Conservation (phyloP, 169 alveolate genomes). For the Eimeria nieschulzi region DNA sequence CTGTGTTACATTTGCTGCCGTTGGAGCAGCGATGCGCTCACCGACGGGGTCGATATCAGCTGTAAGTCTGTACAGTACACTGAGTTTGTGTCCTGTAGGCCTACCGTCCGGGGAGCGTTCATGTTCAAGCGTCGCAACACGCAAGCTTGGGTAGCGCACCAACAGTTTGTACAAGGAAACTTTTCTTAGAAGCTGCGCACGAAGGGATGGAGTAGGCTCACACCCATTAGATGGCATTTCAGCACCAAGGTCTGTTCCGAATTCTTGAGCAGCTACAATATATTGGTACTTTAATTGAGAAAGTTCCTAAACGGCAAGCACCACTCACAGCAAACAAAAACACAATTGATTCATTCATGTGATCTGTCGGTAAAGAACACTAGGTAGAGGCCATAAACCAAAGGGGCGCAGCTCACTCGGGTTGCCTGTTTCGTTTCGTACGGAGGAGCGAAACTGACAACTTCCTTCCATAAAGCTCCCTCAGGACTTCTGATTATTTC, state of each 20-base stretch:
- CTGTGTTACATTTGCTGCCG: not conserved
- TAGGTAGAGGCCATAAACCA: not conserved
- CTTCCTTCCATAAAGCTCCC: slow-evolving; percentile 68
- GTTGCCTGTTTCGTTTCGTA: slow-evolving; percentile 64
- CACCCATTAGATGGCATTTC: slow-evolving; percentile 48
- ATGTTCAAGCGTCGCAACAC: slow-evolving; percentile 69
- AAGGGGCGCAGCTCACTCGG: slow-evolving; percentile 20
- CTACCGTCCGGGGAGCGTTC: slow-evolving; percentile 63
- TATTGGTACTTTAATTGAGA: slow-evolving; percentile 71
- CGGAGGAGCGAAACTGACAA: slow-evolving; percentile 48
- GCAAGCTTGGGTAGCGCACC: slow-evolving; percentile 73
- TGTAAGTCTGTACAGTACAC: slow-evolving; percentile 69
- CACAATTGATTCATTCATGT: not conserved
- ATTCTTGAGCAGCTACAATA: slow-evolving; percentile 73
- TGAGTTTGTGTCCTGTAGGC: slow-evolving; percentile 73
- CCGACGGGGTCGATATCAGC: slow-evolving; percentile 62
- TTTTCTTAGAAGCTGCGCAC: slow-evolving; percentile 52
- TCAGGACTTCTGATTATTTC: slow-evolving; percentile 58
- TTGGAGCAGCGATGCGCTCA: slow-evolving; percentile 42
- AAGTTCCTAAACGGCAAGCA: slow-evolving; percentile 35
- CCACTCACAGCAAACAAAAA: not conserved
- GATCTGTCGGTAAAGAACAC: too few species aligned
- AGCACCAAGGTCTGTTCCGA: slow-evolving; percentile 63
- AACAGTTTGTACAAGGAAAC: slow-evolving; percentile 56
- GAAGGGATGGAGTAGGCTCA: slow-evolving; percentile 45